Base-by-base conservation (phyloP, 495 filamentous ascomycete genomes). In the Penicillium nucicola region DNA sequence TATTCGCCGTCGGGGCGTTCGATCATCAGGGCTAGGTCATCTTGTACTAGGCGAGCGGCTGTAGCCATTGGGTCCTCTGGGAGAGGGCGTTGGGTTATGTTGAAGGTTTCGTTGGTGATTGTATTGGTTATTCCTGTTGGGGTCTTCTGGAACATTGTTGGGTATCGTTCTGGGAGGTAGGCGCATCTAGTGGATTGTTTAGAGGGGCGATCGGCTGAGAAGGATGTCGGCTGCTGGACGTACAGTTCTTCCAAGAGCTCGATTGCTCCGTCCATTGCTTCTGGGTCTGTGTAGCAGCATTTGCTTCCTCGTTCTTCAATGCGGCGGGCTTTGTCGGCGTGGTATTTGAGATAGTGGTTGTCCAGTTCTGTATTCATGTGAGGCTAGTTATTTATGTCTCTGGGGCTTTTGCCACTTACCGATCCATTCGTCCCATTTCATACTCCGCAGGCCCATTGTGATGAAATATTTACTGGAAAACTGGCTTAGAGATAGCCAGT, bases 1-100 rank as follows among this genome's bases (percentile, higher is more conserved):
- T 96, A 95, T 64, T 92, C 83, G 19, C 88, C 86, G 59, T 95
- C 88, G 2, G 72, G 62, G 23, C 72, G 77, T 65, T 95, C 88
- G 58, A 95, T 76, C 90, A 96, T 95, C 18, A 95, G 77, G 1
- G 89, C 89, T 1, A 95, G 69, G 61, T 95, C 91, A 62, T 95
- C 91, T 72, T 95, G 91, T 17, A 89, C 72, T 30, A 93, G 76
- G 10, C 89, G 81, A 5, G 83, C 83, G 41, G 75, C 78, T 62
- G 79, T 91, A 47, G 78, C 74, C 87, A 95, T 95, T 8, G 90
- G 90, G 53, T 95, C 88, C 75, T 95, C 89, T 2, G 72, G 62
- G 18, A 92, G 73, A 7, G 86, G 88, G 4, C 84, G 79, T 50
- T 78, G 71, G 13, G 69, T 60, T 45, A 88, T 85, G 64, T 90